These are phyloP conservation scores for Penicillium sp. DNA, from an alignment of 2,329 filamentous ascomycete species.

Conservation along the genomic window DNA sequence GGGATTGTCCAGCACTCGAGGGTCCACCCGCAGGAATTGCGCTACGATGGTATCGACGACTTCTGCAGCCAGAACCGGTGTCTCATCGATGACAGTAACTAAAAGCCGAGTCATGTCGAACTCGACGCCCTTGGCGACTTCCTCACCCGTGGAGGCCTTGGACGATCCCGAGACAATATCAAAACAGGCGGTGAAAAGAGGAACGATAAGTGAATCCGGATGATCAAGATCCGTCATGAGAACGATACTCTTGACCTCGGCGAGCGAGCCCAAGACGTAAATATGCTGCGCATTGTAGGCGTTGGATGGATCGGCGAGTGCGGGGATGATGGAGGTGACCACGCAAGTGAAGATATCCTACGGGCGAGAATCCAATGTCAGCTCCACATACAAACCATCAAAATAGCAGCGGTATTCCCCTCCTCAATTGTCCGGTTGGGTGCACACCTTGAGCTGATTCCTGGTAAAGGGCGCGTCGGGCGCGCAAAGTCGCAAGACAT, in stretches of 20 bases:
- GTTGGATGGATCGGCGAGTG: conserved; percentile 81
- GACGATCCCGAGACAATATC: conserved; percentile 83
- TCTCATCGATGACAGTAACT: conserved; percentile 84
- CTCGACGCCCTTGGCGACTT: conserved; percentile 89
- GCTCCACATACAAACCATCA: not conserved
- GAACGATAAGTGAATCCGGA: conserved; percentile 75
- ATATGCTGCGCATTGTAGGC: conserved; percentile 93
- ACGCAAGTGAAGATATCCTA: conserved; percentile 94
- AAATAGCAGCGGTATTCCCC: not conserved
- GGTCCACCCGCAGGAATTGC: conserved; percentile 88
- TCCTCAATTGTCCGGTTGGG: conserved; percentile 3
- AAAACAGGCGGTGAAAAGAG: conserved; percentile 86
- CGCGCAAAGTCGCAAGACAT: conserved; percentile 89
- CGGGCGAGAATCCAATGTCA: conserved; percentile 8
- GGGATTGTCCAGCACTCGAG: conserved; percentile 57
- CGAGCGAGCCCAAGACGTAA: conserved; percentile 84
- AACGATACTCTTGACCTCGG: conserved; percentile 92
- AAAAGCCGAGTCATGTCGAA: conserved; percentile 88
- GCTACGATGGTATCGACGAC: conserved; percentile 93
- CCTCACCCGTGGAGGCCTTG: conserved; percentile 74
- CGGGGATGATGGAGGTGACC: conserved; percentile 78
- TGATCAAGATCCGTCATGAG: conserved; percentile 86
- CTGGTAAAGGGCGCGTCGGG: conserved; percentile 92
- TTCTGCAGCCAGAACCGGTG: conserved; percentile 72
- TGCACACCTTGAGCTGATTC: conserved; percentile 81